Evolutionary conservation across 2,329 filamentous ascomycete genomes (phyloP).

Genomic region (Metarhizium guizhouense): DNA sequence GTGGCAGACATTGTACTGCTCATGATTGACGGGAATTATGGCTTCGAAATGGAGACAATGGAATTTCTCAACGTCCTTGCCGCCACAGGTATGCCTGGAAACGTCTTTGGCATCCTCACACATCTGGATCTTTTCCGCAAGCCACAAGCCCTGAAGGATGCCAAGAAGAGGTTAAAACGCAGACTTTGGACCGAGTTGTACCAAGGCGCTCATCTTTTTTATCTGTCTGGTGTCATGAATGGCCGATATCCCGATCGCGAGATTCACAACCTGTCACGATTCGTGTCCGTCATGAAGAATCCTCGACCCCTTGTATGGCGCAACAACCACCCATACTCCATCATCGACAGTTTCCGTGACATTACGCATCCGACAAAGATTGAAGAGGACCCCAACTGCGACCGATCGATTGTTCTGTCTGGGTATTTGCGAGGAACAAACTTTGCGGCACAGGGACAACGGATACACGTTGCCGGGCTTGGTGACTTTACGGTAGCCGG

Average conservation of each 20-base stretch:
- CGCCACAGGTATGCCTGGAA: constrained; percentile 95
- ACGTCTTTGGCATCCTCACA: constrained; percentile 94
- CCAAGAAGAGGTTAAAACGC: constrained; percentile 94
- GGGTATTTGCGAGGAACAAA: constrained; percentile 94
- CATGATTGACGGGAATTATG: constrained; percentile 98
- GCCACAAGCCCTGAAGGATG: constrained; percentile 80
- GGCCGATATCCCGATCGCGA: constrained; percentile 94
- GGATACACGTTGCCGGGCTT: constrained; percentile 85
- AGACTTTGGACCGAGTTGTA: constrained; percentile 96
- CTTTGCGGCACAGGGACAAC: constrained; percentile 74
- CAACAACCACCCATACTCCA: constrained; percentile 88
- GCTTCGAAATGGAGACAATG: constrained; percentile 99
- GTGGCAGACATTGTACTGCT: constrained; percentile 94
- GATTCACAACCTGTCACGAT: constrained; percentile 88
- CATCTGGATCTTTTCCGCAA: constrained; percentile 95
- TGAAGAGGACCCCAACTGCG: constrained; percentile 80
- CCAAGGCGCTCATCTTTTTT: constrained; percentile 94
- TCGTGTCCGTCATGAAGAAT: constrained; percentile 98
- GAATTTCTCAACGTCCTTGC: constrained; percentile 92
- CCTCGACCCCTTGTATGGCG: constrained; percentile 93
- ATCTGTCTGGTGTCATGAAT: constrained; percentile 92
- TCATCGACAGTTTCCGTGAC: constrained; percentile 91
- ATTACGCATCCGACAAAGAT: constrained; percentile 88
- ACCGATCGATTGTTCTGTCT: constrained; percentile 83
- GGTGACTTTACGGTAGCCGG: constrained; percentile 78